A percentile compares a stretch with the other conserved stretches of the same genome.
Evolutionary conservation across 2,329 filamentous ascomycete species (phyloP).

Genomic region (Beauveria sp.): DNA sequence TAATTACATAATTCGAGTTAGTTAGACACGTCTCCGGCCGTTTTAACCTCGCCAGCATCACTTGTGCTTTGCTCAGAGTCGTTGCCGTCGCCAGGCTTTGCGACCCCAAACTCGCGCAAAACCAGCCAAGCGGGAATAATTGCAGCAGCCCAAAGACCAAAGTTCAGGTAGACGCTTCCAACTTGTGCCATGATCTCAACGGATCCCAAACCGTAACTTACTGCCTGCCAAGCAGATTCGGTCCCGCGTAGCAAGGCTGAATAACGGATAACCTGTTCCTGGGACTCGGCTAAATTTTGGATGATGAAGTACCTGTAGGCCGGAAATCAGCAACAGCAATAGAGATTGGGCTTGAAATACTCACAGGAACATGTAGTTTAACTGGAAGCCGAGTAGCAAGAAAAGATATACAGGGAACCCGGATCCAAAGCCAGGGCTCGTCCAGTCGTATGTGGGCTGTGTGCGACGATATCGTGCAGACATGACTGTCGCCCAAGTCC

Average conservation of each 20-base stretch:
- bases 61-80: neutral
- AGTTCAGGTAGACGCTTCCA: slow-evolving; percentile 63
- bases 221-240: slow-evolving; percentile 64
- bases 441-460: slow-evolving; percentile 60
- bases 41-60: neutral
- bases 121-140: slow-evolving; percentile 62
- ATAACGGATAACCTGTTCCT: slow-evolving; percentile 60
- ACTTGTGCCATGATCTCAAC: slow-evolving; percentile 55
- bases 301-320: slow-evolving; percentile 57
- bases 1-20: no score
- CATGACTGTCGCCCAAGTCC: slow-evolving; percentile 62
- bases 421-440: slow-evolving; percentile 52
- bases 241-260: slow-evolving; percentile 61
- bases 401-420: slow-evolving; percentile 63
- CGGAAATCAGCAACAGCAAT: neutral
- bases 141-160: slow-evolving; percentile 57
- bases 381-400: slow-evolving; percentile 58
- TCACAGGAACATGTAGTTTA: slow-evolving; percentile 66
- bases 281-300: slow-evolving; percentile 51
- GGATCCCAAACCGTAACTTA: slow-evolving; percentile 62
- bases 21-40: neutral
- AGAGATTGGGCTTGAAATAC: slow-evolving; percentile 16
- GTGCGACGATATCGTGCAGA: slow-evolving; percentile 52
- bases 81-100: neutral
- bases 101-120: slow-evolving; percentile 44